These are phyloP conservation scores for Phylloporus sp. DNA, from an alignment of 768 basidiomycete genomes.

Conservation along the genomic window DNA sequence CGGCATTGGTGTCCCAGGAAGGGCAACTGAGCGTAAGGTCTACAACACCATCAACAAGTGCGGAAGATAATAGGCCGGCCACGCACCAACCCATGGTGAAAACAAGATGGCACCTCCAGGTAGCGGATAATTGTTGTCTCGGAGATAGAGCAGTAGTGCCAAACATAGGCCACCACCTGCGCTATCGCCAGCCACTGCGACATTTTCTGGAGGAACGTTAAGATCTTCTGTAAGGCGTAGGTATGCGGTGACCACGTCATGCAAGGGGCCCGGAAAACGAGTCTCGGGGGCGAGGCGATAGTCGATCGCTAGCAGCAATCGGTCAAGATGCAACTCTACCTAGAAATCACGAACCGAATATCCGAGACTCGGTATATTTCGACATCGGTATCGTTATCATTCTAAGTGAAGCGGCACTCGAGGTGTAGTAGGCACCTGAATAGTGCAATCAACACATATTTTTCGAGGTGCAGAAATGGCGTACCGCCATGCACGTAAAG, in stretches of 20 bases:
- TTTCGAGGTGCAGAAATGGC: constrained; percentile 17
- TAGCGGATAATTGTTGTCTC: constrained; percentile 84
- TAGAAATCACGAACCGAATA: constrained; percentile 60
- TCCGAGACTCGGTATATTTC: constrained; percentile 82
- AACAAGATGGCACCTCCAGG: constrained; percentile 86
- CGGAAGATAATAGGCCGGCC: background rate
- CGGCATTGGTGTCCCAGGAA: constrained; percentile 93
- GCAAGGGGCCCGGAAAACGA: constrained; percentile 83
- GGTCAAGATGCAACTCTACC: background rate
- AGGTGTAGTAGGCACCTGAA: constrained; percentile 87
- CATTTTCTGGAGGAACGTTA: constrained; percentile 86
- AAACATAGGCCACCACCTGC: constrained; percentile 89
- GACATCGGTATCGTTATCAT: constrained; percentile 88
- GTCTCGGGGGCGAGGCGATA: constrained; percentile 97
- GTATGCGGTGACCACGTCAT: constrained; percentile 85
- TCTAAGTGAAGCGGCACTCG: constrained; percentile 87
- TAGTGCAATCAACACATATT: constrained; percentile 2
- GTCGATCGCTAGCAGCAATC: constrained; percentile 61
- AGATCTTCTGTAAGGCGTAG: constrained; percentile 84
- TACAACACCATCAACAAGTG: constrained; percentile 26
- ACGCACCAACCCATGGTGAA: constrained; percentile 94
- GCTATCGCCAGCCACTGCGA: constrained; percentile 86
- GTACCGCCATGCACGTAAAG: constrained; percentile 91
- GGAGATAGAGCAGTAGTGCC: constrained; percentile 86
- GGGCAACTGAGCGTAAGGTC: constrained; percentile 97